phyloP scores from a whole-genome alignment of 208 protist species.

The Lotmaria passim region DNA sequence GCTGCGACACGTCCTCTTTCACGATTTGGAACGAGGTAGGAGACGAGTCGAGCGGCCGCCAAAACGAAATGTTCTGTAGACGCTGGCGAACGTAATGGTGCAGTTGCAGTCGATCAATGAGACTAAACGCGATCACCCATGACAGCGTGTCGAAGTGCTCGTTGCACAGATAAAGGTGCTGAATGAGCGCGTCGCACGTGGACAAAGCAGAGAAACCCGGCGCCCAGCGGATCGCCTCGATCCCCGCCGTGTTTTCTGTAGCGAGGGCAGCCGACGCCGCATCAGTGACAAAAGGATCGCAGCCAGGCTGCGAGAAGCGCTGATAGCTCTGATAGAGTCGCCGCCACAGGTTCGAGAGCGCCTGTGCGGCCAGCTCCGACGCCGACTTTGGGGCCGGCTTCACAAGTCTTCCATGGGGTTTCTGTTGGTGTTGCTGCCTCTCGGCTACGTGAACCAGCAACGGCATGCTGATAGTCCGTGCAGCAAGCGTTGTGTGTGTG shows the following conservation, averaged over 20 bases:
- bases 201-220: constrained; percentile 16
- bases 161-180: constrained; percentile 59
- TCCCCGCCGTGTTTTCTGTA: neutral
- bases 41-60: neutral
- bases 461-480: constrained; percentile 14
- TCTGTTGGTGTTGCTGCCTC: neutral
- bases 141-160: constrained; percentile 52
- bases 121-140: constrained; percentile 81
- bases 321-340: constrained; percentile 40
- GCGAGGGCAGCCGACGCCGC: neutral
- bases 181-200: constrained; percentile 58
- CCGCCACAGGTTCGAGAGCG: constrained; percentile 32
- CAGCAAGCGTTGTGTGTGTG: neutral
- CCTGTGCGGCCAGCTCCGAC: constrained; percentile 19
- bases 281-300: constrained; percentile 26
- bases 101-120: constrained; percentile 72
- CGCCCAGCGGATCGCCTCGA: constrained; percentile 29
- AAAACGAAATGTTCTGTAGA: constrained; percentile 28
- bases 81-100: constrained; percentile 46
- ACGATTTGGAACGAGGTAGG: constrained; percentile 4
- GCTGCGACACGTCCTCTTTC: constrained; percentile 23
- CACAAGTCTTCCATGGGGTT: neutral
- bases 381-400: constrained; percentile 14
- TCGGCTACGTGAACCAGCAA: constrained; percentile 13
- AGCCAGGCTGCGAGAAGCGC: constrained; percentile 34